Percentiles rank a stretch among this genome's conserved stretches.
Evolutionary conservation across 2,329 filamentous ascomycete species (phyloP).

Genomic region (Aspergillus carbonarius): DNA sequence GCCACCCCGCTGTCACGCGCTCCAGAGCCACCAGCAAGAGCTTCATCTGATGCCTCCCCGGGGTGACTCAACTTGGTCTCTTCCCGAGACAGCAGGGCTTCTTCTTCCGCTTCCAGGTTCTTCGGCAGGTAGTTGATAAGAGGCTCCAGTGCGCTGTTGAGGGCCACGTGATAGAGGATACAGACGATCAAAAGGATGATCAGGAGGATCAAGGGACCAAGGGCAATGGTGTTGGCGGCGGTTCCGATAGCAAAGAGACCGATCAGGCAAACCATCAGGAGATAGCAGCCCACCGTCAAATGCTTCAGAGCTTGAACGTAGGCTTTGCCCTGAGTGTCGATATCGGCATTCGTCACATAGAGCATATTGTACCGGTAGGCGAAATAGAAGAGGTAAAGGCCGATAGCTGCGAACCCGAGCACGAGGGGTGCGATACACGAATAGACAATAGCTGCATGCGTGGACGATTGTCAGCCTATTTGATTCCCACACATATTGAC

Average conservation of each 20-base stretch:
- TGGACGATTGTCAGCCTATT: neutral
- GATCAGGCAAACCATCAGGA: conserved; percentile 78
- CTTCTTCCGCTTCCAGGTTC: conserved; percentile 62
- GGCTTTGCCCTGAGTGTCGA: conserved; percentile 84
- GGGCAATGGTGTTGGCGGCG: conserved; percentile 60
- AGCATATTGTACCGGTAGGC: conserved; percentile 89
- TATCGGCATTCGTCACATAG: conserved; percentile 76
- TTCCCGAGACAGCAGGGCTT: conserved; percentile 45
- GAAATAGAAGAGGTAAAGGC: conserved; percentile 77
- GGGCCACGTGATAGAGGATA: conserved; percentile 68
- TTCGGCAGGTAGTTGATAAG: conserved; percentile 77
- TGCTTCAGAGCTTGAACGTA: conserved; percentile 89
- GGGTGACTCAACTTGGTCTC: conserved; percentile 17
- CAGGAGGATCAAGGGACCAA: conserved; percentile 73
- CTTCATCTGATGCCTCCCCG: conserved; percentile 24
- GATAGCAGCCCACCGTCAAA: conserved; percentile 77
- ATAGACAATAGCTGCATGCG: conserved; percentile 69
- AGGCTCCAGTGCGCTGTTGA: conserved; percentile 72
- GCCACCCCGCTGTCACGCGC: conserved; percentile 25
- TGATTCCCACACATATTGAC: neutral
- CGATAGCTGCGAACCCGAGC: conserved; percentile 75
- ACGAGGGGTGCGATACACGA: conserved; percentile 83
- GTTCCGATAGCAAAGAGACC: conserved; percentile 74
- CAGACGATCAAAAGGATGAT: conserved; percentile 74
- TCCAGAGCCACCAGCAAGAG: conserved; percentile 10